Evolutionary conservation across 495 filamentous ascomycete genomes (phyloP).

Genomic region (Aspergillus nanangensis): DNA sequence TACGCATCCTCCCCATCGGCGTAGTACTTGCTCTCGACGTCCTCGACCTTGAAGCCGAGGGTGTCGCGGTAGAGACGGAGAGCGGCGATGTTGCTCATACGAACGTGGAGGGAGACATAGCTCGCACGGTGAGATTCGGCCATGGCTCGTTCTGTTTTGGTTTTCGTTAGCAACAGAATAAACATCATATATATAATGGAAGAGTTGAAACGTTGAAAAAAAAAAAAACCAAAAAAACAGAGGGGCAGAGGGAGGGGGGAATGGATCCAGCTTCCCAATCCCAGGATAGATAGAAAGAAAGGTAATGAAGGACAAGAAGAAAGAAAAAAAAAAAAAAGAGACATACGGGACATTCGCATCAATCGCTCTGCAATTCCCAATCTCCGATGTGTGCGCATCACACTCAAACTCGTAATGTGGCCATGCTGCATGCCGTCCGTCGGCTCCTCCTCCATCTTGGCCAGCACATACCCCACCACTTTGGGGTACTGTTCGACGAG

Average conservation of each 20-base stretch:
- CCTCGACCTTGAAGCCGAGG: slow-evolving; percentile 85
- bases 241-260: no score
- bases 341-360: slow-evolving; percentile 93
- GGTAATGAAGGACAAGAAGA: background rate
- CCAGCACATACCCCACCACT: slow-evolving; percentile 97
- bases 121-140: slow-evolving; percentile 84
- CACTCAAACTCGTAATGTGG: slow-evolving; percentile 91
- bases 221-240: no score
- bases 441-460: slow-evolving; percentile 99
- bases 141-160: slow-evolving; percentile 79
- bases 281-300: background rate
- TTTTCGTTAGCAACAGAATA: slow-evolving; percentile 1
- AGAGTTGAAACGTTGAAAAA: background rate
- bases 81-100: slow-evolving; percentile 86
- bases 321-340: slow-evolving; percentile 4
- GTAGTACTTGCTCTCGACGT: slow-evolving; percentile 92
- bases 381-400: slow-evolving; percentile 92
- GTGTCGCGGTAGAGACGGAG: slow-evolving; percentile 90
- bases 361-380: slow-evolving; percentile 93
- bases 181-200: background rate
- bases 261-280: no score
- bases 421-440: slow-evolving; percentile 87
- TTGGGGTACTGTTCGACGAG: slow-evolving; percentile 79
- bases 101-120: slow-evolving; percentile 94
- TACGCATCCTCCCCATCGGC: slow-evolving; percentile 97